Conservation (phyloP, 495 filamentous ascomycete genomes). For the Lophiotrema nucula region DNA sequence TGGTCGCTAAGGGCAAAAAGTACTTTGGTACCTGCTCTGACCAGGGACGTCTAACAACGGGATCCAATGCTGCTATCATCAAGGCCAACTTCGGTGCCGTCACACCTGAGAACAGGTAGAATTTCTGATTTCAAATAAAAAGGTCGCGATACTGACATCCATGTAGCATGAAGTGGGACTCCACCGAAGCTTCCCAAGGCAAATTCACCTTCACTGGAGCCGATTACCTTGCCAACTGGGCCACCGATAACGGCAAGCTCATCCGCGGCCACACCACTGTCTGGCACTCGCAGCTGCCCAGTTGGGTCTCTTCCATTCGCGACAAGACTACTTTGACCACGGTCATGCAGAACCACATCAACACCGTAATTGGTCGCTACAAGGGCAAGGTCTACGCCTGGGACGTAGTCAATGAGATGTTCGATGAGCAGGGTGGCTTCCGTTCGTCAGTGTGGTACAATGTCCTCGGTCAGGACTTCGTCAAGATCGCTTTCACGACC, state of each 20-base stretch:
- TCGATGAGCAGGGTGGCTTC: constrained; percentile 62
- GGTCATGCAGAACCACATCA: constrained; percentile 61
- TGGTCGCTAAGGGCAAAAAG: constrained; percentile 60
- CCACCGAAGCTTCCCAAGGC: constrained; percentile 48
- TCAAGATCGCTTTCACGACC: constrained; percentile 61
- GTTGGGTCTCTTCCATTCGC: constrained; percentile 56
- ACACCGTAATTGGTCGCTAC: constrained; percentile 55
- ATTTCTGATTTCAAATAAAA: neutral
- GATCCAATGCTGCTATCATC: constrained; percentile 55
- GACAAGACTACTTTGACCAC: constrained; percentile 52
- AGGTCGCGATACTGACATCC: neutral
- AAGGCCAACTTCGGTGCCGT: constrained; percentile 61
- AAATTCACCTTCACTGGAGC: constrained; percentile 52
- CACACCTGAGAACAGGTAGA: constrained; percentile 59
- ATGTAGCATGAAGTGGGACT: constrained; percentile 61
- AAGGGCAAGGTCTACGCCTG: constrained; percentile 63
- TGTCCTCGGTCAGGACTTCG: constrained; percentile 57
- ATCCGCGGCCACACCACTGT: constrained; percentile 63
- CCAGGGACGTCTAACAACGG: constrained; percentile 51
- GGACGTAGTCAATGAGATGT: constrained; percentile 70
- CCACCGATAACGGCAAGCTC: constrained; percentile 53
- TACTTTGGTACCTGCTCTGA: constrained; percentile 61
- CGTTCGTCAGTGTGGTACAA: constrained; percentile 58
- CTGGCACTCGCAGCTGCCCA: constrained; percentile 65
- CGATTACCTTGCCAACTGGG: constrained; percentile 63